Evolutionary conservation across 1,139 yeast species (phyloP).

Genomic region (Pichia sp.): DNA sequence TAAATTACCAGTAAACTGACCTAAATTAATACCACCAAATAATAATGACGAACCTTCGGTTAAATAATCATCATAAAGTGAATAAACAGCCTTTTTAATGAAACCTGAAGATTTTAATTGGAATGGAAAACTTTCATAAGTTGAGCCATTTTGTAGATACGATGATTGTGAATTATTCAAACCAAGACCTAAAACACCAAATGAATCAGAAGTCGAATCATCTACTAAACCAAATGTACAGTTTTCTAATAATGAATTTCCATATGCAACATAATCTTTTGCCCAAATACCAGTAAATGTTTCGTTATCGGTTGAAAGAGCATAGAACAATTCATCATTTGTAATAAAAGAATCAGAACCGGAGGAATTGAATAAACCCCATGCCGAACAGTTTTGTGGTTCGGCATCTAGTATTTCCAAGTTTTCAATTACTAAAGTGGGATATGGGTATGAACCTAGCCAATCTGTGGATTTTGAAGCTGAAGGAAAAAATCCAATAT

Average conservation of each 20-base stretch:
- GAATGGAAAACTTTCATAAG: slow-evolving; percentile 49
- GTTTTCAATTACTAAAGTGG: slow-evolving; percentile 30
- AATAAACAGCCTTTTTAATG: slow-evolving; percentile 45
- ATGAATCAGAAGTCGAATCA: slow-evolving; percentile 40
- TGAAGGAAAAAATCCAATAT: slow-evolving; percentile 10
- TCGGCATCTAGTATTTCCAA: slow-evolving; percentile 16
- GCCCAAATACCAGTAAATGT: slow-evolving; percentile 59
- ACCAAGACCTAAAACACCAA: slow-evolving; percentile 57
- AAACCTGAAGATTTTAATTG: slow-evolving; percentile 45
- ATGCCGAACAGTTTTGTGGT: slow-evolving; percentile 29
- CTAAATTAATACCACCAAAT: slow-evolving; percentile 51
- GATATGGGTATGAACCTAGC: slow-evolving; percentile 9
- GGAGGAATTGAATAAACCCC: slow-evolving; percentile 43
- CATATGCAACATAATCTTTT: slow-evolving; percentile 41
- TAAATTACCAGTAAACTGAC: slow-evolving; percentile 43
- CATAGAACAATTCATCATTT: slow-evolving; percentile 40
- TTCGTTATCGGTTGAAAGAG: slow-evolving; percentile 53
- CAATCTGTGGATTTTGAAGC: slow-evolving; percentile 8
- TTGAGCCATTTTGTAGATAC: slow-evolving; percentile 20
- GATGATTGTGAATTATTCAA: slow-evolving; percentile 42
- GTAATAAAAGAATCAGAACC: slow-evolving; percentile 39
- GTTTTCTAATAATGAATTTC: slow-evolving; percentile 35
- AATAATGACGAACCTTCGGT: slow-evolving; percentile 40
- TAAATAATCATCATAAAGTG: slow-evolving; percentile 28
- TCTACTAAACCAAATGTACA: slow-evolving; percentile 52